Base-by-base conservation (phyloP, 1,284 basidiomycete species). In the Peniophora sp. region DNA sequence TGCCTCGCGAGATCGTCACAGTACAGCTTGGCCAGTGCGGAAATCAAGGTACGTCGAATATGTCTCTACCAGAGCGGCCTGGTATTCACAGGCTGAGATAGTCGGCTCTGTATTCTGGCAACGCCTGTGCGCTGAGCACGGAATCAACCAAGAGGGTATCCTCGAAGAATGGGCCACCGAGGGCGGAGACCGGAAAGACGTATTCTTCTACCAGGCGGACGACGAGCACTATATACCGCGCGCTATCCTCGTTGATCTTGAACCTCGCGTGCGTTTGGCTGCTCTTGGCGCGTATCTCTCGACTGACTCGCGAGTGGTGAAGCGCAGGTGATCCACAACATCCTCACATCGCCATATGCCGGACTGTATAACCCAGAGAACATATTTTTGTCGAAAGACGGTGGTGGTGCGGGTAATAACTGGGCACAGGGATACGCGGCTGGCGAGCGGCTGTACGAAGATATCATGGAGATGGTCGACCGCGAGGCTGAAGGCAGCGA, bases 161-260 rank as follows among this genome's bases (percentile, higher is more conserved):
- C 79, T 96, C 39, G 92, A 97, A 67, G 93, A 97, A 57, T 95
- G 90, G 89, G 92, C 92, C 2, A 90, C 88, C 2, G 92, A 95
- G 61, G 90, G 89, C 24, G 89, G 91, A 3, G 97, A 99, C 68
- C 78, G 97, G 59, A 99, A 99, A 64, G 97, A 99, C 69, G 96
- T 98, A 41, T 99, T 99, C 72, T 99, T 99, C 72, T 99, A 99
- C 68, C 97, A 99, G 67, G 97, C 97, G 11, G 97, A 99, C 67
- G 97, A 99, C 65, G 97, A 99, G 66, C 96, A 98, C 64, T 99
- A 99, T 67, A 95, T 99, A 58, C 97, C 97, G 9, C 81, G 97
- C 50, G 92, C 97, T 3, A 96, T 99, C 55, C 79, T 99, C 22
- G 86, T 99, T 51, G 97, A 99, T 70, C 79, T 97, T n/a, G 97